Percentiles rank a stretch among this genome's conserved stretches.
Evolutionary conservation across 768 basidiomycete species (phyloP).

Genomic region (Boletus vinaceobasis): DNA sequence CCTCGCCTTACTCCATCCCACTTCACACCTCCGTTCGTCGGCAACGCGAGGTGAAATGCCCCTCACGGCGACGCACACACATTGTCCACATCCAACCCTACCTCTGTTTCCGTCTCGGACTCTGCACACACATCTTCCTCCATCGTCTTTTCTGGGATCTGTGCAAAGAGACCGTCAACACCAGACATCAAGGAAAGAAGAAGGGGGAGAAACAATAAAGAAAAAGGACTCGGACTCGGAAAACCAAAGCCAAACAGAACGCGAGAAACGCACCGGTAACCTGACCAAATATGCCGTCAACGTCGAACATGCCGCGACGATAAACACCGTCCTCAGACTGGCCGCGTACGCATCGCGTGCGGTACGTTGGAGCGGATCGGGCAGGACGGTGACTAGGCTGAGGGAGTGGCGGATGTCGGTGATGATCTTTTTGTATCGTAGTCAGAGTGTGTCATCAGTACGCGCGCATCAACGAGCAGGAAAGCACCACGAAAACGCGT

Average conservation of each 20-base stretch:
- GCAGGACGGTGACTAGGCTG: conserved; percentile 11
- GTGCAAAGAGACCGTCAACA: not conserved
- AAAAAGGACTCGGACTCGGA: too few species aligned
- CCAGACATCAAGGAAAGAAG: not conserved
- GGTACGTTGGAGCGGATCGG: conserved; percentile 10
- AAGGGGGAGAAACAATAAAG: too few species aligned
- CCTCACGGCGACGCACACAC: too few species aligned
- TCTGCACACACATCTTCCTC: not conserved
- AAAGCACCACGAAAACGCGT: not conserved
- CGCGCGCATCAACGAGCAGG: not conserved
- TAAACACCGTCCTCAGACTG: conserved; percentile 16
- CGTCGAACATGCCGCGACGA: conserved; percentile 19
- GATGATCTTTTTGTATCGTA: conserved; percentile 10
- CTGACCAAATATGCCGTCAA: conserved; percentile 16
- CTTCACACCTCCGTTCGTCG: too few species aligned
- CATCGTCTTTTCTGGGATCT: conserved; percentile 16
- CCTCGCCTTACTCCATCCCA: too few species aligned
- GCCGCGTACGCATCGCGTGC: conserved; percentile 21
- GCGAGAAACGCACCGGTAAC: conserved; percentile 11
- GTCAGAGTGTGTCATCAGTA: not conserved
- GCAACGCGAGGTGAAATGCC: not conserved
- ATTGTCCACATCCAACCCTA: not conserved
- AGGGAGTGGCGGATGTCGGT: conserved; percentile 17
- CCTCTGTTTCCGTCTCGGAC: not conserved
- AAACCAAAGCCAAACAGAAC: not conserved